Conservation (phyloP, 768 basidiomycete species). For the Amanita thiersii region DNA sequence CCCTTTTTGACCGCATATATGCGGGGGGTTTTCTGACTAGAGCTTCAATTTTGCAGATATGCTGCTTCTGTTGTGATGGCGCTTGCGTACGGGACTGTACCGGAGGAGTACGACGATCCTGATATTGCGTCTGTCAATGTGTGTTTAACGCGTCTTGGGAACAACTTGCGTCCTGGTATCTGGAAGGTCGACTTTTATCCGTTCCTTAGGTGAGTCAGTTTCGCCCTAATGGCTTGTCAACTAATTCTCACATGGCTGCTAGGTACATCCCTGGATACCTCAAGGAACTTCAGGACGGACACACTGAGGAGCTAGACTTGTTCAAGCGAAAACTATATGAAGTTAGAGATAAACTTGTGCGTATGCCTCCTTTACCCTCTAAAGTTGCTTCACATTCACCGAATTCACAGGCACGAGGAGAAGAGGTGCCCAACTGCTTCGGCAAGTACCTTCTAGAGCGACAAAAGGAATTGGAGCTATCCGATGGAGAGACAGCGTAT, state of each 20-base stretch:
- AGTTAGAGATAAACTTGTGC: slow-evolving; percentile 38
- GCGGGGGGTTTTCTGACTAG: neutral
- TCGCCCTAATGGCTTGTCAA: neutral
- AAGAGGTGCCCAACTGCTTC: slow-evolving; percentile 38
- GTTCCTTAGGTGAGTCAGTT: slow-evolving; percentile 23
- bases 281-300: slow-evolving; percentile 46
- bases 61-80: slow-evolving; percentile 43
- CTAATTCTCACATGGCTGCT: neutral
- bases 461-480: slow-evolving; percentile 43
- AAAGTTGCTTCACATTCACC: neutral
- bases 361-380: slow-evolving; percentile 4
- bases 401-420: slow-evolving; percentile 19
- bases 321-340: slow-evolving; percentile 45
- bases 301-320: slow-evolving; percentile 44
- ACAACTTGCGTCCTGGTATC: slow-evolving; percentile 32
- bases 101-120: slow-evolving; percentile 35
- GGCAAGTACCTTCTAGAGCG: slow-evolving; percentile 51
- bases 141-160: slow-evolving; percentile 36
- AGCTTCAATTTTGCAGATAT: slow-evolving; percentile 23
- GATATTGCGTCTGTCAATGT: slow-evolving; percentile 38
- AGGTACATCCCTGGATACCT: slow-evolving; percentile 56
- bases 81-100: slow-evolving; percentile 37
- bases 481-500: slow-evolving; percentile 52
- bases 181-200: slow-evolving; percentile 43
- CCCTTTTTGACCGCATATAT: slow-evolving; percentile 3